These are phyloP conservation scores for Diaporthe sp. DNA, from an alignment of 2,329 filamentous ascomycete genomes.

Conservation along the genomic window DNA sequence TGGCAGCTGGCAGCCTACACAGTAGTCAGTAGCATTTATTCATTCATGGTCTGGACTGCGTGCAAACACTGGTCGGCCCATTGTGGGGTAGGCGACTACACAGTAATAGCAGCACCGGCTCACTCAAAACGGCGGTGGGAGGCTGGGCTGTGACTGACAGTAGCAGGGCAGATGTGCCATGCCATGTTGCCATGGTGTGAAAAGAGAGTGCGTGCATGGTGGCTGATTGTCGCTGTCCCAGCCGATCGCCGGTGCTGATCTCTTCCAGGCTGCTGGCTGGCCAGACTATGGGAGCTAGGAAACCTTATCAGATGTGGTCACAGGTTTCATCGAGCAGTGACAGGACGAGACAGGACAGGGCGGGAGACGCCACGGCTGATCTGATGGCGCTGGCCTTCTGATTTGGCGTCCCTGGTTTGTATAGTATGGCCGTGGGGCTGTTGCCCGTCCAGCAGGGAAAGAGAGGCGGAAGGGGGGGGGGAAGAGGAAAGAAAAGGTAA, in stretches of 20 bases:
- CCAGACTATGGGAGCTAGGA: background rate
- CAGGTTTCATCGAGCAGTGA: constrained; percentile 24
- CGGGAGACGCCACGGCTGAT: constrained; percentile 11
- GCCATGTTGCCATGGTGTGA: too few relatives aligned
- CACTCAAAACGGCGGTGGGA: constrained; percentile 20
- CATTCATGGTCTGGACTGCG: too few relatives aligned
- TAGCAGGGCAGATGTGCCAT: background rate
- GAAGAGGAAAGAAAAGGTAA: background rate
- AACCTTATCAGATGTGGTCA: constrained; percentile 5
- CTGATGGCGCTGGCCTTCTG: constrained; percentile 19
- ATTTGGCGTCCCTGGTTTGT: background rate
- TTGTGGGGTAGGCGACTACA: constrained; percentile 21
- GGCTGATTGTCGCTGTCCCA: constrained; percentile 19
- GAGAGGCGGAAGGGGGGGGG: too few relatives aligned
- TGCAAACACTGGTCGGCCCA: background rate
- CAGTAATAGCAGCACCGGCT: constrained; percentile 18
- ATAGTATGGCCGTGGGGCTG: background rate
- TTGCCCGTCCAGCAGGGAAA: too few relatives aligned
- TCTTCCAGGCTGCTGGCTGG: background rate
- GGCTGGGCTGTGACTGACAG: background rate
- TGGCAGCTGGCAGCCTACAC: too few relatives aligned
- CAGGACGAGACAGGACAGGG: constrained; percentile 9
- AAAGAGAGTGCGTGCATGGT: too few relatives aligned
- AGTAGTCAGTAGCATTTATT: too few relatives aligned
- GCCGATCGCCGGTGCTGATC: constrained; percentile 17